These are phyloP conservation scores for Crithidia fasciculata DNA, from an alignment of 208 protist species.

Conservation along the genomic window DNA sequence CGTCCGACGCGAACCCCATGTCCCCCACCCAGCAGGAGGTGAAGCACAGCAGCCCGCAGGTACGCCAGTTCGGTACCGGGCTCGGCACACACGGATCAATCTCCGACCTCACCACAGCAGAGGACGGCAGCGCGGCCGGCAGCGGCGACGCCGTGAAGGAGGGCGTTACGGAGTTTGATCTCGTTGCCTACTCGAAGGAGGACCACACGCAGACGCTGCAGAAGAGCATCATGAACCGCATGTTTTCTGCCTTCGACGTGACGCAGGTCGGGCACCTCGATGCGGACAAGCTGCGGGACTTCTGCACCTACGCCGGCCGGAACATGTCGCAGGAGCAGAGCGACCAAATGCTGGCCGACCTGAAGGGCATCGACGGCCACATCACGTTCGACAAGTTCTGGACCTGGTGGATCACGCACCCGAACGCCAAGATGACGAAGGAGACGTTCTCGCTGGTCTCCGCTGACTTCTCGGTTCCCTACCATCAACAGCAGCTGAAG, in stretches of 20 bases:
- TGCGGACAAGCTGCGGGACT: constrained; percentile 61
- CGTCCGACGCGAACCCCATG: constrained; percentile 17
- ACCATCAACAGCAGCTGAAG: constrained; percentile 91
- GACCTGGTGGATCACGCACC: constrained; percentile 78
- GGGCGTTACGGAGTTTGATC: constrained; percentile 74
- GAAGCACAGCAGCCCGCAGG: constrained; percentile 28
- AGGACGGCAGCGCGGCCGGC: neutral
- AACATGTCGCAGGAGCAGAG: constrained; percentile 45
- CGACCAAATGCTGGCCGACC: constrained; percentile 64
- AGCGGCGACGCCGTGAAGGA: neutral
- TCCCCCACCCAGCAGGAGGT: constrained; percentile 49
- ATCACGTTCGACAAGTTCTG: constrained; percentile 91
- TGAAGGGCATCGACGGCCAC: constrained; percentile 49
- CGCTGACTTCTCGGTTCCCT: constrained; percentile 88
- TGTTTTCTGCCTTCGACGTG: constrained; percentile 91
- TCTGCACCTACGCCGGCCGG: constrained; percentile 84
- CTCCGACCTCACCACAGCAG: constrained; percentile 15
- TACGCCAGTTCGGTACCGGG: constrained; percentile 66
- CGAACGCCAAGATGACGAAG: constrained; percentile 48
- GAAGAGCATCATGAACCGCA: constrained; percentile 85
- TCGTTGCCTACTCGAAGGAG: constrained; percentile 84
- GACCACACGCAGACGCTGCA: constrained; percentile 73
- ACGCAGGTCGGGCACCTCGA: constrained; percentile 78
- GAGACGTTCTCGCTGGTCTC: constrained; percentile 87
- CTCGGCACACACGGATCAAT: constrained; percentile 23